phyloP scores from a whole-genome alignment of 345 rosid genomes.

The Rhizophora mangle region DNA sequence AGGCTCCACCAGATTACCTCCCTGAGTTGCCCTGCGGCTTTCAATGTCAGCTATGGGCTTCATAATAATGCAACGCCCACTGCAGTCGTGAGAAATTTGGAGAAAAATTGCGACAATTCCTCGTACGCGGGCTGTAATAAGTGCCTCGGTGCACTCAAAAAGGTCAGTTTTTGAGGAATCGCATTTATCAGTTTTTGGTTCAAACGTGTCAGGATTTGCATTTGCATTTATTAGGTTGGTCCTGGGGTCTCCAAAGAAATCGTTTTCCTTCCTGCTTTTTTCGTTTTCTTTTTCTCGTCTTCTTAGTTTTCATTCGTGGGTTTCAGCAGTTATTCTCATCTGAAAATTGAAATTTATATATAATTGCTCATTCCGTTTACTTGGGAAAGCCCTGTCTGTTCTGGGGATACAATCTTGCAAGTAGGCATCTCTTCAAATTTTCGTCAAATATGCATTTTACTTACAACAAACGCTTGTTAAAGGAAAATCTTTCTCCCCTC shows the following conservation, averaged over 20 bases:
- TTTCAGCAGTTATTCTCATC: no score
- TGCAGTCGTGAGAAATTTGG: slow-evolving; percentile 76
- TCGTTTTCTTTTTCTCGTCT: no score
- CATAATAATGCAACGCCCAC: slow-evolving; percentile 82
- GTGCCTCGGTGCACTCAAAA: slow-evolving; percentile 93
- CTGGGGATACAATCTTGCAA: no score
- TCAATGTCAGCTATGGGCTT: slow-evolving; percentile 59
- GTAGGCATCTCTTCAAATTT: no score
- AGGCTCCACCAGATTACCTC: slow-evolving; percentile 94
- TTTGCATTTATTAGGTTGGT: slow-evolving; percentile 18
- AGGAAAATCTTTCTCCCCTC: no score
- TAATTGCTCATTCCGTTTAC: no score
- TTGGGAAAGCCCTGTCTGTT: no score
- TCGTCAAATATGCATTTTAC: no score
- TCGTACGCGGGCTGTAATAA: slow-evolving; percentile 90
- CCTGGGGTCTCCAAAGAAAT: background rate
- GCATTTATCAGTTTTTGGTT: slow-evolving; percentile 8
- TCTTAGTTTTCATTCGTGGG: no score
- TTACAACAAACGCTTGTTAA: no score
- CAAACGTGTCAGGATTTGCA: background rate
- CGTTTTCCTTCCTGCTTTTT: no score
- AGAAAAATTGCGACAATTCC: slow-evolving; percentile 84
- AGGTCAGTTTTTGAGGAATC: slow-evolving; percentile 37
- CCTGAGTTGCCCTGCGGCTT: slow-evolving; percentile 93
- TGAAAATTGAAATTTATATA: no score